A percentile compares a stretch with the other conserved stretches of the same genome.
Evolutionary conservation across 192 early-diverging fungal genomes (phyloP).

Genomic region (Phlyctochytrium planicorne): DNA sequence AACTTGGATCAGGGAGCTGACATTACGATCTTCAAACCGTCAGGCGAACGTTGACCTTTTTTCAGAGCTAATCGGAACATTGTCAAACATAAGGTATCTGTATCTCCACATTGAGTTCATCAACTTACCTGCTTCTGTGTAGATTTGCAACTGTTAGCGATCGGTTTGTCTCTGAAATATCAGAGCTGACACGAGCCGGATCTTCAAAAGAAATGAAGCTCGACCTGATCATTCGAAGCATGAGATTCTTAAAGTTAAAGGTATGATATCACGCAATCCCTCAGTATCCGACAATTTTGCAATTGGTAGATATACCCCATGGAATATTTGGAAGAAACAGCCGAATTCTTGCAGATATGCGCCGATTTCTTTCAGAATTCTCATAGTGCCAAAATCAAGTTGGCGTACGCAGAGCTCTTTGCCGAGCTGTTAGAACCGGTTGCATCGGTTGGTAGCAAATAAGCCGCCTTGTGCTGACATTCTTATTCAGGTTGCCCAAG

Average conservation of each 20-base stretch:
- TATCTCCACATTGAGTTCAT: neutral
- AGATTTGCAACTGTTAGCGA: conserved; percentile 91
- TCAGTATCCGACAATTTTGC: neutral
- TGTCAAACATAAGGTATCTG: conserved; percentile 73
- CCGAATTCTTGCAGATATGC: conserved; percentile 88
- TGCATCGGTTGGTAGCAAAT: conserved; percentile 47
- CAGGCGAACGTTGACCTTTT: conserved; percentile 88
- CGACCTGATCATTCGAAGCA: conserved; percentile 82
- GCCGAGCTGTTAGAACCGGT: conserved; percentile 89
- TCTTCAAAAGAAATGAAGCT: conserved; percentile 68
- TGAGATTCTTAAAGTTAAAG: conserved; percentile 89
- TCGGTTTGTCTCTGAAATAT: conserved; percentile 85
- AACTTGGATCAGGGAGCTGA: conserved; percentile 29
- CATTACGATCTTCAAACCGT: conserved; percentile 65
- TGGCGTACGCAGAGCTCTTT: conserved; percentile 89
- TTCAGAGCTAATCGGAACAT: conserved; percentile 86
- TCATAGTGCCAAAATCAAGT: conserved; percentile 72
- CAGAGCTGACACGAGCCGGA: conserved; percentile 34
- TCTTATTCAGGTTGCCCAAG: conserved; percentile 67
- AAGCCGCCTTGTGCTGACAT: conserved; percentile 9
- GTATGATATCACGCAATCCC: conserved; percentile 42
- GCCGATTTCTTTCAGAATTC: conserved; percentile 86
- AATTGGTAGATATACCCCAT: conserved; percentile 80
- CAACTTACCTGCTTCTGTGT: neutral
- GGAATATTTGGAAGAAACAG: conserved; percentile 88